Percentiles rank a stretch among this genome's conserved stretches.
Evolutionary conservation across 2,329 filamentous ascomycete species (phyloP).

Genomic region (Mariannaea elegans): DNA sequence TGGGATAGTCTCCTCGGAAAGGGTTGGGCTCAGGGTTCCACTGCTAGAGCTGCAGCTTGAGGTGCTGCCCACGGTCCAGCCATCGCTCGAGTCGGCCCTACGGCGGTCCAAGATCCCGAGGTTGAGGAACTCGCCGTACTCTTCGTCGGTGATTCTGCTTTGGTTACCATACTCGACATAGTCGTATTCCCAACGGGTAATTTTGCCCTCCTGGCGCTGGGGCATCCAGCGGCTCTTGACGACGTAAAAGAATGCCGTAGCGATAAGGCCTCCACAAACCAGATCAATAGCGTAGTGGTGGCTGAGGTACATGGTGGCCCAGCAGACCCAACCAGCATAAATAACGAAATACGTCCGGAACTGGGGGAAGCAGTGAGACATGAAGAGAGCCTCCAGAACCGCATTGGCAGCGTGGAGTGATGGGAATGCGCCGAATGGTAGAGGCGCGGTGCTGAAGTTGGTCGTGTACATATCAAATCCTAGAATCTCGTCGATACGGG

Average conservation of each 20-base stretch:
- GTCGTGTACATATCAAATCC: conserved; percentile 94
- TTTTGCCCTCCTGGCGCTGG: conserved; percentile 83
- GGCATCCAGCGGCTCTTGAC: conserved; percentile 84
- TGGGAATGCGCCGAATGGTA: conserved; percentile 95
- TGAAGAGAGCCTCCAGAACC: conserved; percentile 88
- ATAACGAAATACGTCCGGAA: conserved; percentile 81
- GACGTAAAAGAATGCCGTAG: conserved; percentile 83
- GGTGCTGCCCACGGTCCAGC: conserved; percentile 89
- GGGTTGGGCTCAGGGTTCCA: conserved; percentile 59
- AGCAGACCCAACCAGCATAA: conserved; percentile 95
- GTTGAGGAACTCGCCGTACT: conserved; percentile 57
- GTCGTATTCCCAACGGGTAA: conserved; percentile 93
- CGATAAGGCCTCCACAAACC: conserved; percentile 83
- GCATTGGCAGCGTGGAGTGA: conserved; percentile 91
- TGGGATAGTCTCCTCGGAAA: conserved; percentile 54
- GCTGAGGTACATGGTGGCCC: conserved; percentile 97
- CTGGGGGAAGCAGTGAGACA: conserved; percentile 90
- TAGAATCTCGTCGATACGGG: conserved; percentile 88
- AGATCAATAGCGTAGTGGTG: conserved; percentile 97
- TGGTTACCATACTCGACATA: conserved; percentile 85
- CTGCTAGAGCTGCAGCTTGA: conserved; percentile 67
- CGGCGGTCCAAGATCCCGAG: conserved; percentile 56
- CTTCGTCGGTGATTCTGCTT: conserved; percentile 53
- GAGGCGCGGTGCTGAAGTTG: conserved; percentile 86
- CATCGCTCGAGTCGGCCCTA: conserved; percentile 72